Evolutionary conservation across 1,139 yeast species (phyloP), one percentile per base, ranked within the genome.

Genomic region (Pichia terricola): DNA sequence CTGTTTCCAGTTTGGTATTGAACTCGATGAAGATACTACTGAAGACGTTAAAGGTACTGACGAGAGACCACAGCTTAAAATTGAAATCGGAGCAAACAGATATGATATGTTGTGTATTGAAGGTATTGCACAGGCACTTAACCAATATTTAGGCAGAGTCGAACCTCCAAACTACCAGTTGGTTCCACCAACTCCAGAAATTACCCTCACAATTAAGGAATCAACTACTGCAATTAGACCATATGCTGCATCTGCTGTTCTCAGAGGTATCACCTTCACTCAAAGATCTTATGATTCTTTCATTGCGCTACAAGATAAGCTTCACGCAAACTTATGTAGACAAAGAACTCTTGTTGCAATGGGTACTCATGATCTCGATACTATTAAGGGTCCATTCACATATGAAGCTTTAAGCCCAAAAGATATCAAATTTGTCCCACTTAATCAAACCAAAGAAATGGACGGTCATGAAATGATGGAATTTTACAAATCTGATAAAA

Each of bases 71-170:
- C 95, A 89, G 66, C 74, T 87, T 58, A 94, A 94, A 69, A 88
- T 94, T 59, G 99, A 94, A 65, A 81, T 94, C 53, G 97, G 96
- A 45, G 99, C 99, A 52, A 94, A 94, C 69, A 79, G 98, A 69
- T 94, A 91, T 61, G 99, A 91, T 64, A 80, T 94, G 91, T 79
- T 94, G 55, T 94, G 98, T 70, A 83, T 88, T 53, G 99, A 94
- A 67, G 99, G 99, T 60, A 89, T 94, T 64, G 87, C 96, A 1
- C 94, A 88, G 61, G 94, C 97, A 1, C 72, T 94, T 61, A 88
- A 88, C 60, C 94, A 88, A 62, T 94, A 86, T 62, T 72, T 89
- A 57, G 95, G 94, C 35, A 77, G 76, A 50, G 61, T 65, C 10
- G 62, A 68, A 44, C 70, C 83, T 37, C 96, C 98, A 43, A 64